A percentile compares a stretch with the other conserved stretches of the same genome.
Evolutionary conservation across 352 stramenopile genomes (phyloP).

Genomic region (Peronosclerospora sorghi): DNA sequence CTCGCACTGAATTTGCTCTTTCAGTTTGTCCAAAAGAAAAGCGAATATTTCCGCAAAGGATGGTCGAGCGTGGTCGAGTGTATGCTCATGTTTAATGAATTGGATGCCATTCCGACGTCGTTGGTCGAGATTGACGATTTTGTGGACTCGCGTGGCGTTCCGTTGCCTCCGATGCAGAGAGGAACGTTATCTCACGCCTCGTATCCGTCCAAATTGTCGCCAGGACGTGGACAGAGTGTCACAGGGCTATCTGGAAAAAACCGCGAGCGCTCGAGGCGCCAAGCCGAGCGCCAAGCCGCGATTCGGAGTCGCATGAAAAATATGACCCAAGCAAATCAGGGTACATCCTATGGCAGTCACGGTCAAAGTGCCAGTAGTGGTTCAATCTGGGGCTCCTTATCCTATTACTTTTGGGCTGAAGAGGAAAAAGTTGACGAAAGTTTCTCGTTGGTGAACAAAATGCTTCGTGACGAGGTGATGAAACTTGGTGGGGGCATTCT

Average conservation of each 20-base stretch:
- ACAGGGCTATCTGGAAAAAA: conserved; percentile 69
- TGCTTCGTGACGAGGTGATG: conserved; percentile 62
- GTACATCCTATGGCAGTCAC: conserved; percentile 30
- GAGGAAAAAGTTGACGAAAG: conserved; percentile 71
- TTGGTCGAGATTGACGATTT: too few species aligned
- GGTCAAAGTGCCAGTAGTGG: conserved; percentile 26
- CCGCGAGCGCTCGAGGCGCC: conserved; percentile 58
- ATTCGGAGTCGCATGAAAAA: conserved; percentile 76
- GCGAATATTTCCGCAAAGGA: conserved; percentile 64
- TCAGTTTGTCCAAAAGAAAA: conserved; percentile 75
- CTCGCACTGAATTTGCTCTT: conserved; percentile 74
- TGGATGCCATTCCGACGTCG: conserved; percentile 80
- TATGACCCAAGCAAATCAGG: conserved; percentile 48
- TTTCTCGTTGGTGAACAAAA: conserved; percentile 70
- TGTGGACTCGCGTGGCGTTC: conserved; percentile 64
- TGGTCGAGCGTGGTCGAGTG: conserved; percentile 79
- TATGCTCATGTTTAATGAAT: conserved; percentile 82
- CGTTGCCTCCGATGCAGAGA: conserved; percentile 63
- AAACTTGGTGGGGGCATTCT: conserved; percentile 61
- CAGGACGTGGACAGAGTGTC: conserved; percentile 22
- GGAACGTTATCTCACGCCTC: conserved; percentile 9
- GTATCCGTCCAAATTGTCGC: conserved; percentile 23
- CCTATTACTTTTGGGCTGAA: conserved; percentile 75
- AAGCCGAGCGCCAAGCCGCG: conserved; percentile 70
- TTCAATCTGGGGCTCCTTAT: conserved; percentile 76